A percentile compares a stretch with the other conserved stretches of the same genome.
Conservation (phyloP, 352 stramenopile species). For the Blastocystis sp. region DNA sequence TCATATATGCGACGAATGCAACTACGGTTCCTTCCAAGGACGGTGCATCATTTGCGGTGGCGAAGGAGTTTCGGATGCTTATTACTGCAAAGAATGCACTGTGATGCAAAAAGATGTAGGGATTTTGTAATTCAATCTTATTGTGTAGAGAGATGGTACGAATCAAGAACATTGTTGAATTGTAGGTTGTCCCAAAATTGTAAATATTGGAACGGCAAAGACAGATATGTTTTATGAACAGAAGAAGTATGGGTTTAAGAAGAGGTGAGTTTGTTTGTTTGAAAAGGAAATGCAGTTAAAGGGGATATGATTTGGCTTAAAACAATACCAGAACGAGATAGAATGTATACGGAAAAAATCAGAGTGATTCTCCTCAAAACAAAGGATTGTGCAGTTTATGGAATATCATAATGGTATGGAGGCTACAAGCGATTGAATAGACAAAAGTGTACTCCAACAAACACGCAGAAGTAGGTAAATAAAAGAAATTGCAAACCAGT, state of each 20-base stretch:
- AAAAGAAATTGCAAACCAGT: too few relatives aligned
- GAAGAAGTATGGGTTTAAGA: constrained; percentile 92
- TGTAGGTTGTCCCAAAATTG: constrained; percentile 98
- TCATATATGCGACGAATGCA: constrained; percentile 98
- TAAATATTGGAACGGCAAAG: constrained; percentile 83
- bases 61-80: constrained; percentile 92
- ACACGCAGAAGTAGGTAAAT: too few relatives aligned
- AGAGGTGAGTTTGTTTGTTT: constrained; percentile 68
- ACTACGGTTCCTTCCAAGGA: constrained; percentile 90
- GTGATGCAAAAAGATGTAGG: constrained; percentile 82
- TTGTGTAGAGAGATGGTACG: constrained; percentile 55
- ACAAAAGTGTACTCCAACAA: too few relatives aligned
- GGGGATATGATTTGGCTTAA: background rate
- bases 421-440: too few relatives aligned
- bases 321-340: background rate
- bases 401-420: too few relatives aligned
- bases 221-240: constrained; percentile 97
- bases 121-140: background rate
- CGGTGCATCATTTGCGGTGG: constrained; percentile 95
- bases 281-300: background rate
- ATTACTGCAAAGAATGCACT: constrained; percentile 98
- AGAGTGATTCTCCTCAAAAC: background rate
- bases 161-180: constrained; percentile 63
- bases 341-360: background rate
- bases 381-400: too few relatives aligned